Evolutionary conservation across 208 protist species (phyloP).

Genomic region (Acanthamoeba triangularis): DNA sequence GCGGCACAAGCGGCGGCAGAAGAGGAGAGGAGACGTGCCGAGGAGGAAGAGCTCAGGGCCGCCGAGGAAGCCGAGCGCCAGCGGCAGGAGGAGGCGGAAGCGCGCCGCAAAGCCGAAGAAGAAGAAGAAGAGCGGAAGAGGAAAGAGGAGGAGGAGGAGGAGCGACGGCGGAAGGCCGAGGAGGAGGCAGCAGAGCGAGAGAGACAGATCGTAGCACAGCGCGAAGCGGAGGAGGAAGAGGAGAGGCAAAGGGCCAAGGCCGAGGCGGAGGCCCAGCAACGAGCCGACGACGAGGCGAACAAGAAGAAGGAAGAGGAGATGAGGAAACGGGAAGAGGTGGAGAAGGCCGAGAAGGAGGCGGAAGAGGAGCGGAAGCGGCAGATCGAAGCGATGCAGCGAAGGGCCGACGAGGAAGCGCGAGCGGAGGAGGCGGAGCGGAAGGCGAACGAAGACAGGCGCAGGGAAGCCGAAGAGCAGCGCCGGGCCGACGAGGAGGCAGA

Average conservation of each 20-base stretch:
- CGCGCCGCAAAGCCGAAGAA: no score
- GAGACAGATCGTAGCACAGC: not conserved
- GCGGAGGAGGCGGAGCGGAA: not conserved
- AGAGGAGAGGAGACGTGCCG: no score
- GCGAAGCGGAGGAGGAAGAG: not conserved
- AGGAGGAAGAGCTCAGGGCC: not conserved
- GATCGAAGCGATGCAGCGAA: no score
- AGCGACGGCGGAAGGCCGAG: not conserved
- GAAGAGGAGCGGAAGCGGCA: not conserved
- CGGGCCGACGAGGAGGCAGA: not conserved
- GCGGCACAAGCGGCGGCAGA: no score
- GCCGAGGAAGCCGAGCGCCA: not conserved
- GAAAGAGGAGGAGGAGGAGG: not conserved
- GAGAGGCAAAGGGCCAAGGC: not conserved
- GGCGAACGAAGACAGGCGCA: not conserved
- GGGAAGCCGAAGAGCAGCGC: not conserved
- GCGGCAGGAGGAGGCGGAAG: not conserved
- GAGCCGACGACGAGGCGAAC: not conserved
- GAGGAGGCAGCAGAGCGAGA: not conserved
- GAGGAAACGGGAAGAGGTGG: not conserved
- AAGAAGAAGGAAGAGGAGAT: not conserved
- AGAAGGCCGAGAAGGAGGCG: not conserved
- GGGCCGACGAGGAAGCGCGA: no score
- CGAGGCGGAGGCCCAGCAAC: not conserved
- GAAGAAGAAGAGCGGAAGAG: no score